phyloP scores from a whole-genome alignment of 768 basidiomycete species.

The Obba rivulosa region DNA sequence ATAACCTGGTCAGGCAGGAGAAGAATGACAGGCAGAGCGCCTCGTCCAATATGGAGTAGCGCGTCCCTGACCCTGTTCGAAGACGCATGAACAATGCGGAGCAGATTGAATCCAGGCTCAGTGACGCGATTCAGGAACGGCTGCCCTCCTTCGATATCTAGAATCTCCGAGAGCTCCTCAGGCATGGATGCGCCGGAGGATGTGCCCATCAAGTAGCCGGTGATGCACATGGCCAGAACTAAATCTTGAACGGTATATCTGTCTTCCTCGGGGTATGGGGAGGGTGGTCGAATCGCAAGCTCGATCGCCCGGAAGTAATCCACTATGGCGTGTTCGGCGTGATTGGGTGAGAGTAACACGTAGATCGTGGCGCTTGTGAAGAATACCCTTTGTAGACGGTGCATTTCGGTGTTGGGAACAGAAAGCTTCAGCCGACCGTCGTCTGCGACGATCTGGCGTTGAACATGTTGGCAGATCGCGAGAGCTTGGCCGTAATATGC shows the following conservation, averaged over 20 bases:
- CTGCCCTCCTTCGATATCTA: conserved; percentile 18
- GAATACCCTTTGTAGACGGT: conserved; percentile 41
- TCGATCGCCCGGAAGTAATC: conserved; percentile 41
- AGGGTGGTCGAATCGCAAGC: conserved; percentile 30
- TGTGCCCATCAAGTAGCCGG: conserved; percentile 27
- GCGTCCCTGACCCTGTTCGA: conserved; percentile 28
- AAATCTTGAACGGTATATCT: conserved; percentile 33
- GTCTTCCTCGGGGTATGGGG: conserved; percentile 12
- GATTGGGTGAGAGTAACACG: conserved; percentile 25
- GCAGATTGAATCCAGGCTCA: conserved; percentile 30
- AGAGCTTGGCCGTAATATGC: conserved; percentile 25
- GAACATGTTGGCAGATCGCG: conserved; percentile 28
- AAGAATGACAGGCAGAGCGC: conserved; percentile 36
- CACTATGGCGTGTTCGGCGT: conserved; percentile 24
- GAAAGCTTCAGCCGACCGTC: conserved; percentile 16
- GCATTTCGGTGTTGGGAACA: conserved; percentile 29
- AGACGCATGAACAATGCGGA: conserved; percentile 29
- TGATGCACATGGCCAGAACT: conserved; percentile 32
- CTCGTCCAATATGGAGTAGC: conserved; percentile 30
- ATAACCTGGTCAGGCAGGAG: conserved; percentile 36
- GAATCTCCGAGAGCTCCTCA: conserved; percentile 15
- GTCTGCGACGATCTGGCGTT: conserved; percentile 20
- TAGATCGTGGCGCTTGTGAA: conserved; percentile 35
- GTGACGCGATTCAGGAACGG: conserved; percentile 20
- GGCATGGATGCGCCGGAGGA: conserved; percentile 18